phyloP scores from a whole-genome alignment of 129 eudicot species.

The Centrapalus pauciflorus region DNA sequence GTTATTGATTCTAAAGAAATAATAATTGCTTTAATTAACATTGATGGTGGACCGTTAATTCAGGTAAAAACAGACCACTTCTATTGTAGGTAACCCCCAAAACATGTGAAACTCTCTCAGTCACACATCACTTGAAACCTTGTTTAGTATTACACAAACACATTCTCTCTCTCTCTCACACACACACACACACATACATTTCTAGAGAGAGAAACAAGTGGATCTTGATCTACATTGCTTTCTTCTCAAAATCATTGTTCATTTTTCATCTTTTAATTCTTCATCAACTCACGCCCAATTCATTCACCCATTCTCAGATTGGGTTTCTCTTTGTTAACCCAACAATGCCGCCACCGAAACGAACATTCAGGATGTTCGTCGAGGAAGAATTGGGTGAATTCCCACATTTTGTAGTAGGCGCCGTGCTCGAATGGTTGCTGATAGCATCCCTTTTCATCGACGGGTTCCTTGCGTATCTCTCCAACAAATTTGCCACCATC shows the following conservation, averaged over 20 bases:
- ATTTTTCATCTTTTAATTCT: neutral
- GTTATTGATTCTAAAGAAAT: too few relatives aligned
- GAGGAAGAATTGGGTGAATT: constrained; percentile 62
- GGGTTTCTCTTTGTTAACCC: neutral
- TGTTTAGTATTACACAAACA: constrained; percentile 14
- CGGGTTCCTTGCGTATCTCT: constrained; percentile 49
- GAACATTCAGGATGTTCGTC: constrained; percentile 37
- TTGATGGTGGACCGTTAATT: constrained; percentile 40
- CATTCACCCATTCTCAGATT: neutral
- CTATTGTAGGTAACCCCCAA: constrained; percentile 7
- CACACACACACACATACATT: too few relatives aligned
- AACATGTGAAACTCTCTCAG: constrained; percentile 11
- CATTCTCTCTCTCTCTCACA: constrained; percentile 14
- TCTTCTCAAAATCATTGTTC: constrained; percentile 3
- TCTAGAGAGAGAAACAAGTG: constrained; percentile 18
- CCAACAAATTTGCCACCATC: constrained; percentile 48
- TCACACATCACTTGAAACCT: constrained; percentile 9
- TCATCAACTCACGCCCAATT: neutral
- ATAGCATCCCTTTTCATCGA: constrained; percentile 53
- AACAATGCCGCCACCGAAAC: constrained; percentile 13
- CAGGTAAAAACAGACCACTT: constrained; percentile 31
- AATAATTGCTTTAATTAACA: too few relatives aligned
- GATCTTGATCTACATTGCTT: constrained; percentile 35
- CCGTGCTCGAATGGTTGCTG: constrained; percentile 63
- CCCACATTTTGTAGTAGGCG: constrained; percentile 51